Evolutionary conservation across 116 monocot genomes (phyloP).

Genomic region (Cymodocea nodosa): DNA sequence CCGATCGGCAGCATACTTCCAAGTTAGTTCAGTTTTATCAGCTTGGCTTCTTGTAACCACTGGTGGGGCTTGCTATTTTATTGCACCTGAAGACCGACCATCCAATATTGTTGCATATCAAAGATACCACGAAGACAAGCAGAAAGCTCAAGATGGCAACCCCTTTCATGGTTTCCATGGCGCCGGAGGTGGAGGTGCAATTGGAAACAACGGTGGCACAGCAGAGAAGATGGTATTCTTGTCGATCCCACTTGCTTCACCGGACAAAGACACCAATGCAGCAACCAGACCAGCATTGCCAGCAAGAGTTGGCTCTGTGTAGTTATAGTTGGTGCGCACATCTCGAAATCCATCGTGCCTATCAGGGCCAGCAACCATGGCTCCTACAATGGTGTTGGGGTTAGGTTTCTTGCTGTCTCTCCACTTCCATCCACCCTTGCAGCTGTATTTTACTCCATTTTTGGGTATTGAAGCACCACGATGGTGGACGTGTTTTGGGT

Average conservation of each 20-base stretch:
- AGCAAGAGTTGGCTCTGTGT: constrained; percentile 29
- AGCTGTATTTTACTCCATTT: constrained; percentile 22
- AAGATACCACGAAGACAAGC: not conserved
- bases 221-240: constrained; percentile 18
- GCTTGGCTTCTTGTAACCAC: too few relatives aligned
- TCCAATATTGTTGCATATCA: not conserved
- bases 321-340: constrained; percentile 24
- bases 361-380: constrained; percentile 39
- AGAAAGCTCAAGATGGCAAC: not conserved
- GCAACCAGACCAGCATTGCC: constrained; percentile 42
- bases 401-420: constrained; percentile 24
- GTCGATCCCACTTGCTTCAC: constrained; percentile 8
- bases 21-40: not conserved
- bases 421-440: constrained; percentile 41
- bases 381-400: constrained; percentile 26
- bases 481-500: constrained; percentile 30
- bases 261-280: constrained; percentile 20
- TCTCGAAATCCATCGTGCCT: constrained; percentile 30
- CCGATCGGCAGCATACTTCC: not conserved
- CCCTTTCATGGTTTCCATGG: constrained; percentile 9
- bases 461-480: constrained; percentile 32
- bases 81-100: not conserved
- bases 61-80: too few relatives aligned
- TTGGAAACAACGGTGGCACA: constrained; percentile 10
- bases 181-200: constrained; percentile 1